These are phyloP conservation scores for Penicillium nucicola DNA, from an alignment of 495 filamentous ascomycete species.

Conservation along the genomic window DNA sequence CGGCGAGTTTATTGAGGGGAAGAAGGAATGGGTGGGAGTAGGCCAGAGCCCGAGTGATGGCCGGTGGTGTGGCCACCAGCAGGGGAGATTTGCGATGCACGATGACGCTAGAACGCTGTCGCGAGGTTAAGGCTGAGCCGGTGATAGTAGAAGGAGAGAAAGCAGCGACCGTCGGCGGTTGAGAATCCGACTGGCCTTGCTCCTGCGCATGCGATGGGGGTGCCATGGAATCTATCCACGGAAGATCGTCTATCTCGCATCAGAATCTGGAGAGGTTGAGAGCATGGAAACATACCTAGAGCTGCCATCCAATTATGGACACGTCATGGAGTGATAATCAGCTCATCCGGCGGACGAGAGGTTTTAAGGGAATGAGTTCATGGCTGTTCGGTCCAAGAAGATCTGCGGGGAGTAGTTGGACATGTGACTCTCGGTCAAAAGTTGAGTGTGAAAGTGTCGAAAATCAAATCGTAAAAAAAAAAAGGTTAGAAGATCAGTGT, in stretches of 20 bases:
- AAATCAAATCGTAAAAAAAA: background rate
- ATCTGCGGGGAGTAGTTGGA: constrained; percentile 27
- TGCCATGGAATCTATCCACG: constrained; percentile 63
- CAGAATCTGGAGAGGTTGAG: constrained; percentile 12
- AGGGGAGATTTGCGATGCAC: constrained; percentile 96
- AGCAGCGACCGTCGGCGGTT: constrained; percentile 72
- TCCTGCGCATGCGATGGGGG: constrained; percentile 40
- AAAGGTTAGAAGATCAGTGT: background rate
- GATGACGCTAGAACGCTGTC: constrained; percentile 82
- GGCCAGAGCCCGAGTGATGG: constrained; percentile 86
- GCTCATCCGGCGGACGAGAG: constrained; percentile 19
- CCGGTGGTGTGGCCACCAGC: constrained; percentile 87
- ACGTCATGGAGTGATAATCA: constrained; percentile 29
- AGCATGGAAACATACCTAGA: constrained; percentile 45
- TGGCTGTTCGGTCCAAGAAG: constrained; percentile 18
- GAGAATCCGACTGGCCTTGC: constrained; percentile 39
- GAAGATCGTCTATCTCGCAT: constrained; percentile 49
- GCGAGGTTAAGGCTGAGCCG: constrained; percentile 63
- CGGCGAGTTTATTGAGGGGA: constrained; percentile 76
- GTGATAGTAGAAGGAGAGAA: constrained; percentile 83
- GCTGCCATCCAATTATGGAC: constrained; percentile 59
- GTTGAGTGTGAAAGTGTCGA: background rate
- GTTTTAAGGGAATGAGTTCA: constrained; percentile 7
- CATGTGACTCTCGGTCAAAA: constrained; percentile 31
- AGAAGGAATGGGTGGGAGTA: constrained; percentile 92